Evolutionary conservation across 106 monocot species (phyloP).

Genomic region (Acanthochlamys bracteata): DNA sequence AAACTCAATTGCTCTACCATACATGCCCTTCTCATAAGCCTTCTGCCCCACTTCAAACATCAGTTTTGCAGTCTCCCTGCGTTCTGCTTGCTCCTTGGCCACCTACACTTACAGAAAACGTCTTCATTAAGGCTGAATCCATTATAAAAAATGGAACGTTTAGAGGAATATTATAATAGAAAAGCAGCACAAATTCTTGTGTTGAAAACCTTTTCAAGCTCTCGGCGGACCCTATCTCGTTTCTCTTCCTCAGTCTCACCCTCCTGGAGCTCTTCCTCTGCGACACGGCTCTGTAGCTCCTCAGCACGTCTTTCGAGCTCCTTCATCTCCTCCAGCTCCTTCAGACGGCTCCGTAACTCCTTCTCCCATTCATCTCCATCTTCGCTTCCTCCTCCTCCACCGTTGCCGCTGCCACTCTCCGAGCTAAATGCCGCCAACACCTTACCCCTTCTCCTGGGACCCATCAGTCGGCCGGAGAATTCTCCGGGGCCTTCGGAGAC

Average conservation of each 20-base stretch:
- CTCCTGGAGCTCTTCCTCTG: slow-evolving; percentile 9
- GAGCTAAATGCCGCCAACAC: neutral
- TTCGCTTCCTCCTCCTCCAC: too few species aligned
- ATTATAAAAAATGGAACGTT: neutral
- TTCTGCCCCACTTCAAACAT: slow-evolving; percentile 97
- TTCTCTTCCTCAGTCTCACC: slow-evolving; percentile 64
- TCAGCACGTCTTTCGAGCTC: slow-evolving; percentile 66
- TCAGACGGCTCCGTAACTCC: slow-evolving; percentile 36
- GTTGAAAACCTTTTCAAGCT: slow-evolving; percentile 63
- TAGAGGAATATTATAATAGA: neutral
- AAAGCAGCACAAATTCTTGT: neutral
- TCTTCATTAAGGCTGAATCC: neutral
- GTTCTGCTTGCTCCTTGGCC: slow-evolving; percentile 86
- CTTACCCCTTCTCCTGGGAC: slow-evolving; percentile 2
- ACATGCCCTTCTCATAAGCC: slow-evolving; percentile 89
- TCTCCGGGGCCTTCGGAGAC: neutral
- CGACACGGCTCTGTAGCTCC: slow-evolving; percentile 38
- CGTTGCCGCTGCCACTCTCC: slow-evolving; percentile 2
- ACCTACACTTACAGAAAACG: slow-evolving; percentile 35
- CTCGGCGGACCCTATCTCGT: slow-evolving; percentile 54
- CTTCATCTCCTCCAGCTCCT: slow-evolving; percentile 81
- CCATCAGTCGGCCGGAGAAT: neutral
- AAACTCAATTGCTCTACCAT: slow-evolving; percentile 73
- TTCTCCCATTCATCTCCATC: slow-evolving; percentile 36
- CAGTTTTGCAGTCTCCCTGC: slow-evolving; percentile 72